Base-by-base conservation (phyloP, 2,329 filamentous ascomycete species). In the Zalaria sp. region DNA sequence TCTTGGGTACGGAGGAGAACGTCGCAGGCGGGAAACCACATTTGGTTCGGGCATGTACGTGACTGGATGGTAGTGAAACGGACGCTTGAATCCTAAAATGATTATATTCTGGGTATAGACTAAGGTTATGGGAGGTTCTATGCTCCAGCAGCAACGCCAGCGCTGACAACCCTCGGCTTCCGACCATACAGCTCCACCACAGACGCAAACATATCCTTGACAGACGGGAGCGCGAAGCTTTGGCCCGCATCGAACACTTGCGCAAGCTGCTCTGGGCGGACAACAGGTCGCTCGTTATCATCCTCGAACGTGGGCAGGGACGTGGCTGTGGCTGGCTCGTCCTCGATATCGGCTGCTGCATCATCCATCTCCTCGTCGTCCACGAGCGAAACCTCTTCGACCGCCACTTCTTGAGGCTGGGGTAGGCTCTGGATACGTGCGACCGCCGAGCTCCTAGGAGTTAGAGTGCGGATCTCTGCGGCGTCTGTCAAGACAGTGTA, bases 401-500 rank as follows among this genome's bases (percentile, higher is more conserved):
- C 34, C 27, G 18, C 28, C 40, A 10, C n/a, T 37, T n/a, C 40
- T 8, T 25, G 27, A 18, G n/a, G 40, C 40, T 8, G 37, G 11
- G 11, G 5, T 25, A 11, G 25, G n/a, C 11, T 27, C 37, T 32
- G 7, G 18, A 18, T 2, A 18, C 18, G 18, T 2, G 2, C 18
- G 11, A 38, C 35, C 3, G 38, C 27, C 8, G 45, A 34, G 10
- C 50, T 49, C 29, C 51, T 57, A 7, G 59, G 57, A 5, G 48
- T 57, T 7, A 71, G 51, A 4, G 59, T 53, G 27, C 77, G 78
- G 34, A 93, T 67, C 52, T 83, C 80, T 9, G 85, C 84, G 0
- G 75, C 69, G n/a, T 80, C 72, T 56, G 93, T 86, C 4, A 94
- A 61, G 6, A 81, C 64, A 34, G 91, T 65, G 57, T 85, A 94